Percentiles rank a stretch among this genome's conserved stretches.
Evolutionary conservation across 345 rosid species (phyloP).

Genomic region (Euphorbia lathyris): DNA sequence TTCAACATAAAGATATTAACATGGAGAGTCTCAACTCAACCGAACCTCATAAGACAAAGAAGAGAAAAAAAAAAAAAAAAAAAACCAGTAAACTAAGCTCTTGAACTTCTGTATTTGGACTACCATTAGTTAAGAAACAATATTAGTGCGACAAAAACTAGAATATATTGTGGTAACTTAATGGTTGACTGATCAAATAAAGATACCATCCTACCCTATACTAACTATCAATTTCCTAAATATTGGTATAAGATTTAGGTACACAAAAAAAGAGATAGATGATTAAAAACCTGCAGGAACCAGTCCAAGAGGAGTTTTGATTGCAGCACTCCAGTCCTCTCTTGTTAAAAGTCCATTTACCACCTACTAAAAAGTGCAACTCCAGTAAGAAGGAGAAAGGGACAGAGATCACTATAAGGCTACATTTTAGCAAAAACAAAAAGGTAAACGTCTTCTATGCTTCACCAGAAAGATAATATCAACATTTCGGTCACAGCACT

Average conservation of each 20-base stretch:
- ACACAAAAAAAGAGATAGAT: not conserved
- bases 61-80: no score
- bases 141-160: not conserved
- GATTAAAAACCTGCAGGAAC: constrained; percentile 78
- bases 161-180: not conserved
- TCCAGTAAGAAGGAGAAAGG: constrained; percentile 18
- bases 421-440: constrained; percentile 6
- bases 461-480: not conserved
- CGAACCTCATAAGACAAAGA: not conserved
- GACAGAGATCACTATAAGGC: constrained; percentile 1
- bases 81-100: no score
- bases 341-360: constrained; percentile 93
- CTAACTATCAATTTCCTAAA: not conserved
- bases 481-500: not conserved
- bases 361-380: constrained; percentile 67
- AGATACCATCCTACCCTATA: not conserved
- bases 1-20: not conserved
- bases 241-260: not conserved
- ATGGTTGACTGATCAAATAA: not conserved
- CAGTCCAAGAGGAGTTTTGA: constrained; percentile 75
- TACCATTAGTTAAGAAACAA: not conserved
- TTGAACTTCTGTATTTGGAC: not conserved
- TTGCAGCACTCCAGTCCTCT: constrained; percentile 77
- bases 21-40: not conserved
- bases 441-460: no score